Evolutionary conservation across 2,329 filamentous ascomycete species (phyloP).

Genomic region (Colletotrichum abscissum): DNA sequence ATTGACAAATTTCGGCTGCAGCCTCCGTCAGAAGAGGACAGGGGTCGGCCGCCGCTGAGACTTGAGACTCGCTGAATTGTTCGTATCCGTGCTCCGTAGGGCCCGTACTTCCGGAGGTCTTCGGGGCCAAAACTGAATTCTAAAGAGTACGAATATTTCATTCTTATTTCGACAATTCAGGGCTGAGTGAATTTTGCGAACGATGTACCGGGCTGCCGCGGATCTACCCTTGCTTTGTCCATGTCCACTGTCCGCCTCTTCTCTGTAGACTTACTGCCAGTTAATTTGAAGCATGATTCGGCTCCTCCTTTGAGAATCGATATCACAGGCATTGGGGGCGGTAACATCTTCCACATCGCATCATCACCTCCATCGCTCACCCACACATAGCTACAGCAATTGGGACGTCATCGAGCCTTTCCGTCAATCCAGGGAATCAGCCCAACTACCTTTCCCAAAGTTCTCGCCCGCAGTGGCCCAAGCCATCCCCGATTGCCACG

Average conservation of each 20-base stretch:
- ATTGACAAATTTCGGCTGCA: neutral
- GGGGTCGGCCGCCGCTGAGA: neutral
- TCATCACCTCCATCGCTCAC: no score
- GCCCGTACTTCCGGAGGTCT: neutral
- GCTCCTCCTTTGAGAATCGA: no score
- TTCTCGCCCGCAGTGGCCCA: neutral
- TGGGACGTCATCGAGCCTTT: neutral
- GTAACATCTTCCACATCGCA: no score
- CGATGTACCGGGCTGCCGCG: neutral
- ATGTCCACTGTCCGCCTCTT: no score
- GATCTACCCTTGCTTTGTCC: neutral
- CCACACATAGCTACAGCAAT: no score
- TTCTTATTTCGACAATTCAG: neutral
- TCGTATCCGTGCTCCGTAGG: no score
- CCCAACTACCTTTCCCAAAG: neutral
- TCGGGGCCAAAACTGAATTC: neutral
- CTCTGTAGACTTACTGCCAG: no score
- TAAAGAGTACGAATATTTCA: neutral
- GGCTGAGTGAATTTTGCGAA: neutral
- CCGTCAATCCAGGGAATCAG: neutral
- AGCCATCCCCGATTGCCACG: neutral
- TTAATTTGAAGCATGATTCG: no score
- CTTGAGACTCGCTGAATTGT: no score
- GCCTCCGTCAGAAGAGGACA: neutral
- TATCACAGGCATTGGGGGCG: no score